phyloP scores from a whole-genome alignment of 2,329 filamentous ascomycete species.

The Zymoseptoria passerinii region DNA sequence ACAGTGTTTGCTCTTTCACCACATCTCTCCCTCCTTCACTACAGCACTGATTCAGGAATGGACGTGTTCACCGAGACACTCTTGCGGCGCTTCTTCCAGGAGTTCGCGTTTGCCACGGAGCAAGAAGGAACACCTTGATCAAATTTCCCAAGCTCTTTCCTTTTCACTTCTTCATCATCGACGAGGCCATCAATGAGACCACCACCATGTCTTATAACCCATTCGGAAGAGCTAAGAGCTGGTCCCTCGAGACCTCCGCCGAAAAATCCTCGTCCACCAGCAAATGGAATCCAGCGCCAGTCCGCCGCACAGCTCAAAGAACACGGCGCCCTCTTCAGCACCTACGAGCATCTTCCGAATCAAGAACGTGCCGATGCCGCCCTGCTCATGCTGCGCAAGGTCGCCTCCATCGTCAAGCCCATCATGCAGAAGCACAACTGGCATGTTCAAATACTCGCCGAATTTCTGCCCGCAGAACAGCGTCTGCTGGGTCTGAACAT shows the following conservation, averaged over 20 bases:
- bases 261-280: neutral
- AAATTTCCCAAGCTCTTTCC: neutral
- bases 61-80: neutral
- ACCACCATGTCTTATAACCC: conserved; percentile 14
- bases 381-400: conserved; percentile 60
- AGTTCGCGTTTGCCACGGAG: neutral
- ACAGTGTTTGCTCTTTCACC: neutral
- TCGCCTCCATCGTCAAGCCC: conserved; percentile 84
- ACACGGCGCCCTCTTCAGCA: conserved; percentile 41
- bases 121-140: neutral
- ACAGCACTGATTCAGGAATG: neutral
- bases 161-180: neutral
- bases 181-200: neutral
- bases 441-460: conserved; percentile 68
- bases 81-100: neutral
- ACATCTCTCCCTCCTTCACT: neutral
- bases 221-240: conserved; percentile 8
- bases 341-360: conserved; percentile 42
- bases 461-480: conserved; percentile 71
- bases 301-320: conserved; percentile 35
- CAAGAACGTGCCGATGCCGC: conserved; percentile 38
- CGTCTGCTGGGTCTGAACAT: conserved; percentile 74
- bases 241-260: conserved; percentile 6
- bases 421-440: conserved; percentile 84
- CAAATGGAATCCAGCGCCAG: conserved; percentile 25